Conservation (phyloP, 164 flowering plant genomes). For the Tinospora cordifolia region DNA sequence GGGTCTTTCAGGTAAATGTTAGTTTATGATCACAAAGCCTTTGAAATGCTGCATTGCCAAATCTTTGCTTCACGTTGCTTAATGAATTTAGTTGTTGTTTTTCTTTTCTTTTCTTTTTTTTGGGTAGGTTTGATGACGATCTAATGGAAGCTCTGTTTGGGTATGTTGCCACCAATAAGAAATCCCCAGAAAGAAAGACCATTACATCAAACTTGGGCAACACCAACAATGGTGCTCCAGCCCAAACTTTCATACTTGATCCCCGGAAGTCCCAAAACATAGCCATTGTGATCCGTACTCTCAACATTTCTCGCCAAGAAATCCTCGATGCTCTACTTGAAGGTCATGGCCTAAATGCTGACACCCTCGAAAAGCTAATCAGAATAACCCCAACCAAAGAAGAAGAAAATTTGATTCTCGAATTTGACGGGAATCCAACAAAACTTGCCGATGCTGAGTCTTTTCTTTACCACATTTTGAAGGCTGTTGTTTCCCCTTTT, state of each 20-base stretch:
- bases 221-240: conserved; percentile 21
- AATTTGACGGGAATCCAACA: conserved; percentile 35
- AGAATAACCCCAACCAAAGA: conserved; percentile 51
- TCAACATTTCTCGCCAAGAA: conserved; percentile 38
- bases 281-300: conserved; percentile 51
- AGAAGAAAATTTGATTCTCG: conserved; percentile 35
- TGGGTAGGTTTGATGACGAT: conserved; percentile 74
- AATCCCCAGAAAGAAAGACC: conserved; percentile 22
- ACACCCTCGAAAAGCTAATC: conserved; percentile 49
- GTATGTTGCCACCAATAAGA: conserved; percentile 47
- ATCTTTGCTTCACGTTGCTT: neutral
- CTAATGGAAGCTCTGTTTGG: conserved; percentile 95
- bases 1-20: conserved; percentile 76
- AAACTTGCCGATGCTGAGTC: conserved; percentile 62
- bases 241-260: conserved; percentile 58
- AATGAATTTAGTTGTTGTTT: neutral
- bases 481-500: conserved; percentile 48
- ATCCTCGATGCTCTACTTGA: conserved; percentile 43
- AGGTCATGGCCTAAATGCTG: conserved; percentile 39
- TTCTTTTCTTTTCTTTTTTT: no score
- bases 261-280: conserved; percentile 62
- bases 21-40: neutral
- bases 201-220: conserved; percentile 13
- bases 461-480: conserved; percentile 45
- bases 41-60: no score